Percentiles rank a stretch among this genome's conserved stretches.
phyloP scores from a whole-genome alignment of 257 asterid genomes.

The Salvia hispanica region DNA sequence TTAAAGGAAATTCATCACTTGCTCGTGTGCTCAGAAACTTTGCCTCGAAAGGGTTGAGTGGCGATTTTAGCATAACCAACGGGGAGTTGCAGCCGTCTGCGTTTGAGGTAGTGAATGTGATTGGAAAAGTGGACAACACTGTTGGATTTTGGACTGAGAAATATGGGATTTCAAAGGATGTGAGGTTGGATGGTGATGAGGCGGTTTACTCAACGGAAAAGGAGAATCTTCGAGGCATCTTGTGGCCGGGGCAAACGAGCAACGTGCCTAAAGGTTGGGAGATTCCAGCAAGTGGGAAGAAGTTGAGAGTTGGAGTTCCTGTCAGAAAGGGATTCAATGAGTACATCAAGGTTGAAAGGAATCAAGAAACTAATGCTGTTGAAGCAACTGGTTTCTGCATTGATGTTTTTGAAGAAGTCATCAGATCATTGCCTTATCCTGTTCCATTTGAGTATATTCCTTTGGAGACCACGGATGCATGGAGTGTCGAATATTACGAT shows the following conservation, averaged over 20 bases:
- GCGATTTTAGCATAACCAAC: conserved; percentile 41
- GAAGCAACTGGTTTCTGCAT: conserved; percentile 46
- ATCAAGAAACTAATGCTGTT: conserved; percentile 34
- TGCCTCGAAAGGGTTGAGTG: conserved; percentile 45
- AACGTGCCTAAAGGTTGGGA: conserved; percentile 42
- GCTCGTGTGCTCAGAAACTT: conserved; percentile 34
- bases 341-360: conserved; percentile 37
- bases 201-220: conserved; percentile 27
- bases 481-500: neutral
- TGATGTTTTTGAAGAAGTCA: conserved; percentile 45
- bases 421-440: conserved; percentile 10
- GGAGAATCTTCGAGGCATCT: conserved; percentile 35
- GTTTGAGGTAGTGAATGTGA: conserved; percentile 50
- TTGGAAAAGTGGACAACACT: conserved; percentile 34
- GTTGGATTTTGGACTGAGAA: conserved; percentile 52
- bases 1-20: conserved; percentile 41
- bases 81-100: conserved; percentile 46
- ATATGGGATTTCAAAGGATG: conserved; percentile 36
- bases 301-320: conserved; percentile 49
- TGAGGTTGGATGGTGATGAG: conserved; percentile 5
- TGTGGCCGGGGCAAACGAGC: conserved; percentile 49
- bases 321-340: conserved; percentile 39
- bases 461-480: neutral
- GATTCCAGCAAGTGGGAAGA: conserved; percentile 45
- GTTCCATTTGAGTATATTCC: neutral